Evolutionary conservation across 1,139 yeast species (phyloP), one percentile per base, ranked within the genome.

Genomic region (Hansenula sp.): DNA sequence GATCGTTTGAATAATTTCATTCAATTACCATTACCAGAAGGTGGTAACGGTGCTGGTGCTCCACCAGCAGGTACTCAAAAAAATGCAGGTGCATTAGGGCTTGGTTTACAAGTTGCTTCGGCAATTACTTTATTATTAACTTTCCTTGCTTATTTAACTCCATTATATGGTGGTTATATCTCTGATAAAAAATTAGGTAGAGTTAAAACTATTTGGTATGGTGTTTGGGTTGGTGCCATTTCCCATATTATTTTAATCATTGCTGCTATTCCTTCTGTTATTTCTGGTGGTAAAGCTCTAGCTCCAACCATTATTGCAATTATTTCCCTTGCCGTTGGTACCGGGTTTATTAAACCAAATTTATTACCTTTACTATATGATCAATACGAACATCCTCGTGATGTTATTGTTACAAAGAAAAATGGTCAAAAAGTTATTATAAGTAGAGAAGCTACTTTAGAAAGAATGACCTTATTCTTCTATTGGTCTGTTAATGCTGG

Each of bases 401-500:
- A 79, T 44, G 77, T 74, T 45, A 78, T 85, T 43, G 77, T 72
- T 60, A 76, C 72, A 4, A 66, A 77, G 44, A 78, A 81, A 52
- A 57, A 67, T 33, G 93, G 87, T 42, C 85, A 81, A 59, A 67
- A 72, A 33, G 90, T 86, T 32, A 74, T 86, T 52, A 76, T 82
- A 38, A 93, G 85, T 58, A 82, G 88, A 42, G 74, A 79, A 54
- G 72, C 80, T 51, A 81, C 94, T 15, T 68, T 84, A 47, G 87
- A 84, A 66, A 74, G 86, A 61, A 74, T 86, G 65, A 81, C 86
- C 52, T 76, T 84, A 72, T 70, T 82, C 36, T 87, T 86, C 63
- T 87, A 87, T 66, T 72, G 85, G 74, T 76, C 86, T 60, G 83
- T 87, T 62, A 87, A 87, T 61, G 67, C 84, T 51, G 95, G 95